Evolutionary conservation across 441 rosid genomes (phyloP), one percentile per base, ranked within the genome.

Genomic region (Populus hybrid): DNA sequence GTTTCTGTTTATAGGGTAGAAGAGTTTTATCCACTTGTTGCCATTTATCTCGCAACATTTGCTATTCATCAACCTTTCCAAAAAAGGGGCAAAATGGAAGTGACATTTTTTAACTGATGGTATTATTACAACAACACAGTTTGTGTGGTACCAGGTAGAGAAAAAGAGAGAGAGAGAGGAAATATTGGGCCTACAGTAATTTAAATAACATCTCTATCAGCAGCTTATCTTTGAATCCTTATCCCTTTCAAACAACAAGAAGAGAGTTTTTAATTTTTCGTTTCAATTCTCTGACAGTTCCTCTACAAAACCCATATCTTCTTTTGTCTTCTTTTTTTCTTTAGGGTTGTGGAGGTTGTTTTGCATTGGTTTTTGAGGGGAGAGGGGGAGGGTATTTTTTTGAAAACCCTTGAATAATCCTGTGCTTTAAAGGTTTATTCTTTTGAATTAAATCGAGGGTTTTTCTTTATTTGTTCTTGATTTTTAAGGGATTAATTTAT

Each of bases 191-290:
- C 90, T 83, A 86, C 84, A 76, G 87, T 78, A 83, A 91, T 88
- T 88, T 73, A 38, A 30, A 9, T 72, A 18, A 11, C 75, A 35
- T 80, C 35, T 70, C 78, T 83, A 77, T 73, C 87, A 35, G 76
- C 89, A 88, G 86, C 90, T 86, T 74, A 85, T 82, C 80, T 69
- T 67, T 61, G 71, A 69, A 75, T 80, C 87, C 92, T 89, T 89
- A 91, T 87, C 89, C 82, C 32, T 12, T 70, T 12, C 40, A 1
- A 38, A 67, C 6, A 50, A 14, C 57, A 50, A 50, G 19, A 50
- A 50, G 57, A 50, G 18, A 34, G 69, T 38, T 69, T 70, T 65
- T 53, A 19, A 61, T 68, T 35, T 70, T 24, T 24, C 61, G 57
- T 50, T 50, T 50, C 57, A 14, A 14, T 50, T 14, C 19, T 50